Conservation (phyloP, 1,284 basidiomycete genomes). For the Fomitiporia mediterranea region DNA sequence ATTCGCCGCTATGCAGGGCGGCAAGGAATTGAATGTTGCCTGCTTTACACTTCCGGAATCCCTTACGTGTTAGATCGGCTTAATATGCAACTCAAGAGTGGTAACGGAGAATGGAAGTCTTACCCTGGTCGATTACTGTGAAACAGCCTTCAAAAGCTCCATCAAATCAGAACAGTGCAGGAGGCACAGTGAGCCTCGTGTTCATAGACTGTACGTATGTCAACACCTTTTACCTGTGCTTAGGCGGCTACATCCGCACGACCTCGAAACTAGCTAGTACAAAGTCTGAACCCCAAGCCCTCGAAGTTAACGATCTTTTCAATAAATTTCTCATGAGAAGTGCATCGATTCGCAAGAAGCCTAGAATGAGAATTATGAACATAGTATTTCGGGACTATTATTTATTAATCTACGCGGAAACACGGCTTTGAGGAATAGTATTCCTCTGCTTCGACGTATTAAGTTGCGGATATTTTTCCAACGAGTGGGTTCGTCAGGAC, state of each 20-base stretch:
- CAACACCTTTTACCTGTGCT: neutral
- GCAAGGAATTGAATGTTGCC: too few species aligned
- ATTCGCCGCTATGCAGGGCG: too few species aligned
- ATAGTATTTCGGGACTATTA: too few species aligned
- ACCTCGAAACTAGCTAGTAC: neutral
- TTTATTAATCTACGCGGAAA: too few species aligned
- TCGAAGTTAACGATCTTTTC: neutral
- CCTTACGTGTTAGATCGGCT: too few species aligned
- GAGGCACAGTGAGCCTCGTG: neutral
- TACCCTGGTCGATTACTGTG: too few species aligned
- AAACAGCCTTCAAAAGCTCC: neutral
- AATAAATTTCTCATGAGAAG: neutral
- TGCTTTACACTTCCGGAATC: too few species aligned
- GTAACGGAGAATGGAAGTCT: neutral
- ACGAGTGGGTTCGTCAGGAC: too few species aligned
- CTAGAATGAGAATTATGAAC: neutral
- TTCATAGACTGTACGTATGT: neutral
- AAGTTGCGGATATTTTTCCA: too few species aligned
- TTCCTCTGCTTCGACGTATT: too few species aligned
- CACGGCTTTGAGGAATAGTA: too few species aligned
- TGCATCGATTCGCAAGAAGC: neutral
- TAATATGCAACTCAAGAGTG: neutral
- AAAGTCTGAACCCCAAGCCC: neutral
- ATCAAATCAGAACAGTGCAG: neutral
- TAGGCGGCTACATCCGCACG: slow-evolving; percentile 4